Conservation (phyloP, 2,329 filamentous ascomycete genomes). For the Coniochaeta hoffmannii region DNA sequence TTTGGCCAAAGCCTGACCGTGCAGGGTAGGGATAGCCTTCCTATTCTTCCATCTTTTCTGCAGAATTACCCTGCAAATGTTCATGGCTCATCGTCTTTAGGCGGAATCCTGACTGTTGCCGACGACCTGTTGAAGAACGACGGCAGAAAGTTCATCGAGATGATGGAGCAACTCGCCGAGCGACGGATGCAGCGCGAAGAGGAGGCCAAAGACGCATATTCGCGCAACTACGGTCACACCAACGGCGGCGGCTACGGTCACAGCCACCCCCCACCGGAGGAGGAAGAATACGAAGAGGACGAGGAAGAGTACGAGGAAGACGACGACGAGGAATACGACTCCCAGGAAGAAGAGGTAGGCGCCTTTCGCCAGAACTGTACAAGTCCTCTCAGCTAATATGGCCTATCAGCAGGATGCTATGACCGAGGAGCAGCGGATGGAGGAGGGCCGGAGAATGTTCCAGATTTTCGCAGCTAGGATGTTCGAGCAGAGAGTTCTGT, state of each 20-base stretch:
- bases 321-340: conserved; percentile 53
- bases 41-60: conserved; percentile 26
- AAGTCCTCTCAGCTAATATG: conserved; percentile 24
- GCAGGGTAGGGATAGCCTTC: conserved; percentile 57
- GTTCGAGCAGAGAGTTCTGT: conserved; percentile 96
- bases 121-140: conserved; percentile 98
- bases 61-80: conserved; percentile 20
- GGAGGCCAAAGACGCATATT: conserved; percentile 64
- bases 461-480: conserved; percentile 96
- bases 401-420: conserved; percentile 70
- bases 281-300: conserved; percentile 66
- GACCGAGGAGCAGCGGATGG: conserved; percentile 98
- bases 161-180: conserved; percentile 99
- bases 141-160: conserved; percentile 98
- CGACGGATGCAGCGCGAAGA: conserved; percentile 95
- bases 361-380: not conserved
- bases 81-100: conserved; percentile 43
- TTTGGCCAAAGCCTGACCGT: conserved; percentile 97
- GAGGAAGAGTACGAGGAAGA: conserved; percentile 46
- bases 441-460: conserved; percentile 97
- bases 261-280: conserved; percentile 68
- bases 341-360: conserved; percentile 68
- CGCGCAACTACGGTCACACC: conserved; percentile 45
- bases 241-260: conserved; percentile 55
- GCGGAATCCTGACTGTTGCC: conserved; percentile 96